Evolutionary conservation across 805 yeast genomes (phyloP), one percentile per base, ranked within the genome.

Genomic region (Candida krabiensis): DNA sequence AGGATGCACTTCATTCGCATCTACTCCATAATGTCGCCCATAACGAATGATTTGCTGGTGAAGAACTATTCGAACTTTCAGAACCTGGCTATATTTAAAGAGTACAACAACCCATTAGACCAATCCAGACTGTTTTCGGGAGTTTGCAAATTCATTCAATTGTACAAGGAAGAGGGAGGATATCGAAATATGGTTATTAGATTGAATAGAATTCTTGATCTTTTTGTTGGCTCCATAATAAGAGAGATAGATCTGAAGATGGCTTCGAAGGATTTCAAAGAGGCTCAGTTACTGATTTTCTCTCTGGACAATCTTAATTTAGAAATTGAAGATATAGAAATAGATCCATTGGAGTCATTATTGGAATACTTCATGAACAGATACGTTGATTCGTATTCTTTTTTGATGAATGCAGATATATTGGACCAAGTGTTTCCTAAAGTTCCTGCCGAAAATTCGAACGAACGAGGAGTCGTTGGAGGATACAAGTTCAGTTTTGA

Each of bases 191-290:
- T 62, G 55, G 28, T 49, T 1, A 51, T 64, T 4, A 47, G 77
- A 42, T 60, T 83, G 32, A 71, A 70, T 25, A 69, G 83, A 3
- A 66, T 81, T 9, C 58, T 79, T 26, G 91, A 83, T 51, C 66
- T 86, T 14, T 86, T 87, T 54, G 82, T 83, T 28, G 83, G 75
- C 54, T 86, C 93, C 0, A 70, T 84, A 6, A 56, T 86, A 12
- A 61, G 78, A 31, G 95, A 87, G 54, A 69, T 86, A 41, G 90
- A 84, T 35, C 60, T 70, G 21, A 80, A 73, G 44, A 71, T 73
- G 42, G 77, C 73, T 30, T 53, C 67, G 2, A 61, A 67, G 30
- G 77, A 80, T 27, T 75, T 60, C 46, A 57, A 51, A 3, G 57
- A 59, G 15, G 68, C 75, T 11, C 39, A 44, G 19, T 38, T 36